Base-by-base conservation (phyloP, 768 basidiomycete species). In the Kwoniella bestiolae region DNA sequence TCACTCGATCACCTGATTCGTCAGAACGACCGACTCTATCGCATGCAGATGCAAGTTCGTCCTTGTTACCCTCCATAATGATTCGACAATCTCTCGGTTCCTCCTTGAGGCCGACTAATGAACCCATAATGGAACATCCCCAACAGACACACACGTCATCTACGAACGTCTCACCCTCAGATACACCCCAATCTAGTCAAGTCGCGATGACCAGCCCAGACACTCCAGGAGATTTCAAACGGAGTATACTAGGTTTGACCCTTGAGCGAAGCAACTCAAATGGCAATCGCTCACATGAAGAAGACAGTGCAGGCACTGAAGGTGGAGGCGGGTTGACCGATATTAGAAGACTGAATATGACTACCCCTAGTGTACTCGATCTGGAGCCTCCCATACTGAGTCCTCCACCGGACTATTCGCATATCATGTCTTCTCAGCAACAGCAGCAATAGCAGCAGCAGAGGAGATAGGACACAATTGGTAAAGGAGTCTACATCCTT, bases 171-270 rank as follows among this genome's bases (percentile, higher is more conserved):
- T 55, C 52, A 26, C 32, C 52, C 8, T 55, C 52, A 16, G 34
- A 32, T 35, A 34, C 52, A 11, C 21, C 50, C 11, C 14, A 23
- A 8, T 11, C 2, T 28, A 26, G 50, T 6, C 50, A 51, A 28
- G 26, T 21, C 14, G n/a, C 8, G 9, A 47, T 1, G 21, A 31
- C 0, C 14, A 51, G 32, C 34, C 34, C 2, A 16, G 2, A 4
- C 11, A 55, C 52, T n/a, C 52, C 52, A n/a, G 52, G 52, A 1
- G 52, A 55, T 26, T 55, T 34, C 31, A 55, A 55, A 34, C 14
- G 52, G 31, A 26, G 52, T 34, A 55, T 55, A 55, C 52, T 55
- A n/a, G 52, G 52, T 7, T 55, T 55, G 31, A 26, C 26, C 6
- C 34, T 55, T 14, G 52, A 55, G 32, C 32, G 28, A 23, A 35